A percentile compares a stretch with the other conserved stretches of the same genome.
Conservation (phyloP, 2,329 filamentous ascomycete species). For the Phyllosticta citriasiana region DNA sequence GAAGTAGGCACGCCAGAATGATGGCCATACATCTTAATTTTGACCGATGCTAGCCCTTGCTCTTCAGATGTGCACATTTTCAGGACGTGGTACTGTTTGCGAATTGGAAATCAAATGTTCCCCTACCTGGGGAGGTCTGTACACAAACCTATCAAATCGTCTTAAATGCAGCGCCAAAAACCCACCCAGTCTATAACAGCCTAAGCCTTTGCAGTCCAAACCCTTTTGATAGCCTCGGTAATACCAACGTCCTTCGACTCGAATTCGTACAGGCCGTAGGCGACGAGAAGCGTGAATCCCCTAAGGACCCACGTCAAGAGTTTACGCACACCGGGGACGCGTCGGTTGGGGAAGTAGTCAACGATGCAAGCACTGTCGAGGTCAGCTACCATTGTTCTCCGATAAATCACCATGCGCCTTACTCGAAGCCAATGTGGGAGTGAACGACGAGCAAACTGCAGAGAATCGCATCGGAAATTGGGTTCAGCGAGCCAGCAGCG, state of each 20-base stretch:
- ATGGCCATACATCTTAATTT: too few relatives aligned
- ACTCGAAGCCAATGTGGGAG: slow-evolving; percentile 92
- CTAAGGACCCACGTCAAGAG: slow-evolving; percentile 71
- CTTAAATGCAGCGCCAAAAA: background rate
- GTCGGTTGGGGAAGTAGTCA: slow-evolving; percentile 76
- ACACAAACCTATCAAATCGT: background rate
- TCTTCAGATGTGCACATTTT: background rate
- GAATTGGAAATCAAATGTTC: background rate
- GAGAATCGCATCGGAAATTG: slow-evolving; percentile 74
- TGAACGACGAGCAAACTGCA: slow-evolving; percentile 78
- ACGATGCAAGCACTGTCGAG: slow-evolving; percentile 56
- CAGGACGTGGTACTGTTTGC: background rate
- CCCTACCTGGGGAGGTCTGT: background rate
- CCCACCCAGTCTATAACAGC: background rate
- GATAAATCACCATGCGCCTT: slow-evolving; percentile 21
- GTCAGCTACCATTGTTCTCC: background rate
- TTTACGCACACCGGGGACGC: slow-evolving; percentile 58
- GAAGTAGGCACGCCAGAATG: too few relatives aligned
- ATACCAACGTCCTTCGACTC: slow-evolving; percentile 97
- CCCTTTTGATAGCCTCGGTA: slow-evolving; percentile 75
- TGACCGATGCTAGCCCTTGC: too few relatives aligned
- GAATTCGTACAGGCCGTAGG: slow-evolving; percentile 90
- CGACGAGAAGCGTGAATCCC: slow-evolving; percentile 66
- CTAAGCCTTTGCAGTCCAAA: slow-evolving; percentile 62
- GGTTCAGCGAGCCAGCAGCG: slow-evolving; percentile 83